Evolutionary conservation across 768 basidiomycete species (phyloP).

Genomic region (Rhodosporidiobolus odoratus): DNA sequence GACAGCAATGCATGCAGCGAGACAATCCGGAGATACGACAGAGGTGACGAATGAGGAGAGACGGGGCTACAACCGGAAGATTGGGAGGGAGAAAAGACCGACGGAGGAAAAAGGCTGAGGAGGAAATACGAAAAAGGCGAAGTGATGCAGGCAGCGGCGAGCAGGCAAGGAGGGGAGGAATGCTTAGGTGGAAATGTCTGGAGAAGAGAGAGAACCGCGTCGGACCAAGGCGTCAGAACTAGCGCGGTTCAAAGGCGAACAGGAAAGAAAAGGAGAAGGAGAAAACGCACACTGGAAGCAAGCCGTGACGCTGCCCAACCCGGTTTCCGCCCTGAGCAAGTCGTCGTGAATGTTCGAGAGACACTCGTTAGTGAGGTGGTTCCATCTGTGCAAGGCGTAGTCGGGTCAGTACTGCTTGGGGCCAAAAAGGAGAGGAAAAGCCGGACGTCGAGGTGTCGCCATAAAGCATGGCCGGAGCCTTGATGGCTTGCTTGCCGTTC

Average conservation of each 20-base stretch:
- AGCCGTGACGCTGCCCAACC: conserved; percentile 76
- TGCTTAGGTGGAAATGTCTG: too few relatives aligned
- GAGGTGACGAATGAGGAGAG: too few relatives aligned
- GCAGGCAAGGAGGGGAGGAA: too few relatives aligned
- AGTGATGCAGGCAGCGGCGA: too few relatives aligned
- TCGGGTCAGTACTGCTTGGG: not conserved
- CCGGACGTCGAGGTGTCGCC: conserved; percentile 97
- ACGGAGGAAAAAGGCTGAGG: too few relatives aligned
- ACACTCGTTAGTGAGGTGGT: conserved; percentile 87
- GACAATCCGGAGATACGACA: too few relatives aligned
- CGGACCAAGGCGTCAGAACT: too few relatives aligned
- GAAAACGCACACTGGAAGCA: conserved; percentile 66
- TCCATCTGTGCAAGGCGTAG: conserved; percentile 66
- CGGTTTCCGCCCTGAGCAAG: conserved; percentile 81
- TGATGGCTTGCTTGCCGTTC: conserved; percentile 77
- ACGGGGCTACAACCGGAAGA: not conserved
- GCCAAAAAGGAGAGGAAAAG: not conserved
- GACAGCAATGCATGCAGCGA: not conserved
- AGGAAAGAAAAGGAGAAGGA: not conserved
- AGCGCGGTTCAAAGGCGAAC: too few relatives aligned
- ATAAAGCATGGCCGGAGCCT: conserved; percentile 79
- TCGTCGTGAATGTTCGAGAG: conserved; percentile 91
- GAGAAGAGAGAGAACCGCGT: too few relatives aligned
- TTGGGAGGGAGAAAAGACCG: not conserved
- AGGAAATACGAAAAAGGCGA: too few relatives aligned